Base-by-base conservation (phyloP, 2,329 filamentous ascomycete species). In the Botrytis elliptica region DNA sequence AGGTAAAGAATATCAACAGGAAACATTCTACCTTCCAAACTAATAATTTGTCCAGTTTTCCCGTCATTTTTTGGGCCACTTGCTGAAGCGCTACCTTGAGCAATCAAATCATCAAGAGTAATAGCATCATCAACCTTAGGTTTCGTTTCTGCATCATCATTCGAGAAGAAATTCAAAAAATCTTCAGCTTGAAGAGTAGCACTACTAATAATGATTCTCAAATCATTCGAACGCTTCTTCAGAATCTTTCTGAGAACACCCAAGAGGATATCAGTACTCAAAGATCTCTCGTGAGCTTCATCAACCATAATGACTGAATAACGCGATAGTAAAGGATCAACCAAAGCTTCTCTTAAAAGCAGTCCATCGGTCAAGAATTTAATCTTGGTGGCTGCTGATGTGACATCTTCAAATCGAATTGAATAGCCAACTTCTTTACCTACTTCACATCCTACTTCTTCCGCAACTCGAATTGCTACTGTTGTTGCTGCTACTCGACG, bases 271-370 rank as follows among this genome's bases (percentile, higher is more conserved):
- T 99, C 96, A 0, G 95, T 97, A 81, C 93, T 97, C 74, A 98
- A 88, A 67, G 94, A 97, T 71, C 96, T 88, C 83, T 98, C 95
- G 81, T 99, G 96, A 10, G 95, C 96, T 83, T 98, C 95, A 81
- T 99, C 96, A 12, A 99, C 92, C 94, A 99, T 98, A 78, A 99
- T 93, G 63, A 97, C 92, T 0, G 94, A 97, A 81, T 99, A 99
- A 18, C 94, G 89, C 33, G 93, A 96, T 52, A 99, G 84, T 5
- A 98, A 84, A 20, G 96, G 96, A 82, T 99, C 96, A 5, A 98
- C 93, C 7, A 99, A 87, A 42, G 95, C 96, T 83, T 99, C 96
- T 79, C 95, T 87, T 71, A 99, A 89, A 46, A 99, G 87, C 67
- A 99, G 86, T 0, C 95, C 95, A 84, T 99, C 96, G 0, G 95